A percentile compares a stretch with the other conserved stretches of the same genome.
These are phyloP conservation scores for Prunus yedoensis DNA, from an alignment of 331 rosid species.

Conservation along the genomic window DNA sequence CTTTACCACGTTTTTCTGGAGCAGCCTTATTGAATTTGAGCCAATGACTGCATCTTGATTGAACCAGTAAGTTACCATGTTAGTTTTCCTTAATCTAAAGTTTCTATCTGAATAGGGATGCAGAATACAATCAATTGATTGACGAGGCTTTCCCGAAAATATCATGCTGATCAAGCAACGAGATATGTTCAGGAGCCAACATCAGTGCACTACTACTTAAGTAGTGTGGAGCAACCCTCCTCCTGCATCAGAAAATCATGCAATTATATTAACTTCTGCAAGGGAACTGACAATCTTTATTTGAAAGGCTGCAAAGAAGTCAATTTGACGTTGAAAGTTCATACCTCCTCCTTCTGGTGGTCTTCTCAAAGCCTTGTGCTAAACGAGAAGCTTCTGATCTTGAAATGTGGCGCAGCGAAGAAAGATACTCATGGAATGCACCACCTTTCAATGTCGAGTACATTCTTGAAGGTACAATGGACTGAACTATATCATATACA, in stretches of 20 bases:
- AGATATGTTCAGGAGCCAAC: slow-evolving; percentile 47
- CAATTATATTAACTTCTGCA: slow-evolving; percentile 15
- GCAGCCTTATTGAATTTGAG: slow-evolving; percentile 2
- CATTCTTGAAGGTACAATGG: slow-evolving; percentile 57
- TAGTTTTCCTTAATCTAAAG: slow-evolving; percentile 11
- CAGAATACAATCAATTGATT: not conserved
- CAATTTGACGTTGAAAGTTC: slow-evolving; percentile 13
- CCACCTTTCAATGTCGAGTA: slow-evolving; percentile 49
- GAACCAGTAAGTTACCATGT: slow-evolving; percentile 6
- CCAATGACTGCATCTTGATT: not conserved
- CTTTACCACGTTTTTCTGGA: too few relatives aligned
- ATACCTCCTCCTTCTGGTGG: slow-evolving; percentile 62
- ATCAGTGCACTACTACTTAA: slow-evolving; percentile 38
- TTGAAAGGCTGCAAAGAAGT: slow-evolving; percentile 12
- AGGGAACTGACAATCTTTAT: slow-evolving; percentile 6
- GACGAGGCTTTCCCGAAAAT: slow-evolving; percentile 4
- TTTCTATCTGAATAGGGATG: not conserved
- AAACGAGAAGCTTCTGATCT: slow-evolving; percentile 65
- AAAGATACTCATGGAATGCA: slow-evolving; percentile 67
- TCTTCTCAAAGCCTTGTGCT: slow-evolving; percentile 45
- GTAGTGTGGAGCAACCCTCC: slow-evolving; percentile 60
- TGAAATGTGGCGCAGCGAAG: slow-evolving; percentile 70
- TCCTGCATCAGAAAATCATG: slow-evolving; percentile 52
- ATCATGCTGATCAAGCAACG: slow-evolving; percentile 36
- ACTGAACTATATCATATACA: slow-evolving; percentile 33